Evolutionary conservation across 1,139 yeast species (phyloP), one percentile per base, ranked within the genome.

Genomic region (Blastobotrys aristatus): DNA sequence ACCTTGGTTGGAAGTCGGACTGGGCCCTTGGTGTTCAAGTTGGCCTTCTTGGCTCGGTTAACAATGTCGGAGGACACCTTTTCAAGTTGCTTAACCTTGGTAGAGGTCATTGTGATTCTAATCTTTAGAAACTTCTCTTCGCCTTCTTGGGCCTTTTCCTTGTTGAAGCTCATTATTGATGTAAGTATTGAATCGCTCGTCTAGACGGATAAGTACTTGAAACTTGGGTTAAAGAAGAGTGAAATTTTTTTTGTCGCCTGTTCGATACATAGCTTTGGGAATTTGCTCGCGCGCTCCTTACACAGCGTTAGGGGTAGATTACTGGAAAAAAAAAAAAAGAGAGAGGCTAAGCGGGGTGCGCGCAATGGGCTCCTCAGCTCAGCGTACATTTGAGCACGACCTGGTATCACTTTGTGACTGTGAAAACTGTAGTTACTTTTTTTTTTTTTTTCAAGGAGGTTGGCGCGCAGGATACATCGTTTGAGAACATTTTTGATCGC

Each of bases 1-100:
- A 86, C 95, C 85, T 90, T 94, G 77, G 98, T 94, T 79, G 99
- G 99, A 80, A 94, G 78, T 85, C 98, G 88, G 71, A 94, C 96
- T 66, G 98, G 98, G 70, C 99, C 99, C 82, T 88, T 87, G 58
- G 57, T 61, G 55, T 56, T 81, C 69, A 88, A 80, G 69, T 84
- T 75, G 76, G 80, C 76, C 73, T 78, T 80, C 73, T 77, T 79
- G 74, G 97, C 97, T 71, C 89, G 90, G 73, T 73, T 74, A 76
- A 89, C 79, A 71, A 92, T 87, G 84, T 83, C 86, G 67, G 84
- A 79, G 68, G 95, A 87, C 63, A 82, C 87, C 61, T 84, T 86
- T 82, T 94, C 98, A 73, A 94, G 83, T 77, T 88, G 95, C 84
- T 89, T 89, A 71, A 92, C 97, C 81, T 92, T 89, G 82, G 97